These are phyloP conservation scores for Coelastrella sp. DNA, from an alignment of 139 green algal species.

Conservation along the genomic window DNA sequence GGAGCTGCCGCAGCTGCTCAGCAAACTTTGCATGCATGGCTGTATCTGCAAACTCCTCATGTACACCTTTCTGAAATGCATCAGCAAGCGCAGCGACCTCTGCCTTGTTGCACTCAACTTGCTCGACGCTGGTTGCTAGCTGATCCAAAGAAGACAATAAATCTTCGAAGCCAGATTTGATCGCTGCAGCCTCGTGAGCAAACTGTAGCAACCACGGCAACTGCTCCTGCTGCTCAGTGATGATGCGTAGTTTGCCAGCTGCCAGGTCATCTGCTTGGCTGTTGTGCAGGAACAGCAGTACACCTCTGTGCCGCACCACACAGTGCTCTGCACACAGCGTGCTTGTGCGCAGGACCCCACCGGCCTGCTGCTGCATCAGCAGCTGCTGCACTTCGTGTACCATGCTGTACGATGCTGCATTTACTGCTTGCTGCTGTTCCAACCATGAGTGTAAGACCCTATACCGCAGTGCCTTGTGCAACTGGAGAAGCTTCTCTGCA, in stretches of 20 bases:
- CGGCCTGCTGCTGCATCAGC: not conserved
- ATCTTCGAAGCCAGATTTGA: no score
- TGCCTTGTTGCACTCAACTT: no score
- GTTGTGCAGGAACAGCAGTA: not conserved
- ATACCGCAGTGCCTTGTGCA: not conserved
- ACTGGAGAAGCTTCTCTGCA: not conserved
- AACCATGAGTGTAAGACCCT: not conserved
- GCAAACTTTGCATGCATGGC: not conserved
- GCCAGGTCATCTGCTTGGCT: not conserved
- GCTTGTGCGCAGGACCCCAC: not conserved
- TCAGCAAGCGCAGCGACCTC: no score
- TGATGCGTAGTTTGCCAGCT: not conserved
- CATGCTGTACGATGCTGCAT: not conserved
- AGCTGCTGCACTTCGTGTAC: not conserved
- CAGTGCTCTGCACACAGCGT: not conserved
- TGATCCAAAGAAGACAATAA: no score
- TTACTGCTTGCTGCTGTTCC: not conserved
- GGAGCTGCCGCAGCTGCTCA: not conserved
- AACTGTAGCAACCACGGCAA: no score
- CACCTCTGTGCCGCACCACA: not conserved
- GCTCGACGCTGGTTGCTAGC: no score
- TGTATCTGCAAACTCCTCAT: not conserved
- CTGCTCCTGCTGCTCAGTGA: no score
- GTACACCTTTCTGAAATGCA: not conserved
- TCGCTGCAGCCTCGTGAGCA: no score